A percentile compares a stretch with the other conserved stretches of the same genome.
Conservation (phyloP, 352 stramenopile genomes). For the Phytophthora constricta region DNA sequence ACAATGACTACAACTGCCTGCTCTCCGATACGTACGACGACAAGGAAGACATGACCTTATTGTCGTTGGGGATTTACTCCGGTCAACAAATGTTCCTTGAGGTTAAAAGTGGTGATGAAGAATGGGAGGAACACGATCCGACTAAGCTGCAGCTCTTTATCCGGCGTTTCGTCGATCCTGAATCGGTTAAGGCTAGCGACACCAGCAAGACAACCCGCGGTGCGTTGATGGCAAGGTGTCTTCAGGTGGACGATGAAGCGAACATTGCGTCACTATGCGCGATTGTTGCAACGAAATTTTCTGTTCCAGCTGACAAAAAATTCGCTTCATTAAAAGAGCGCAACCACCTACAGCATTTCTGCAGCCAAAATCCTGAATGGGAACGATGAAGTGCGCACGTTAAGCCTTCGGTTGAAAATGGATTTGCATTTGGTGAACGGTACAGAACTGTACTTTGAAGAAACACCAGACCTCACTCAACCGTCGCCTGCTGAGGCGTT, state of each 20-base stretch:
- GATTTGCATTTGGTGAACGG: slow-evolving; percentile 75
- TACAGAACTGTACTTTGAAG: slow-evolving; percentile 79
- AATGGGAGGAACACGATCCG: slow-evolving; percentile 71
- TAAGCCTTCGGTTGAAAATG: slow-evolving; percentile 56
- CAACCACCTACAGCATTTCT: slow-evolving; percentile 65
- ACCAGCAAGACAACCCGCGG: slow-evolving; percentile 11
- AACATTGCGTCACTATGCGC: slow-evolving; percentile 57
- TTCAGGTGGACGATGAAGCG: slow-evolving; percentile 72
- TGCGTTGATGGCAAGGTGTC: slow-evolving; percentile 51
- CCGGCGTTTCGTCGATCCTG: slow-evolving; percentile 54
- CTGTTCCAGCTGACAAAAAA: slow-evolving; percentile 40
- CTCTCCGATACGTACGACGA: slow-evolving; percentile 69
- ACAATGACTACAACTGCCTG: slow-evolving; percentile 82
- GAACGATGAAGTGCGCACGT: slow-evolving; percentile 47
- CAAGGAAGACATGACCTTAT: slow-evolving; percentile 60
- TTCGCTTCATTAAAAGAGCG: slow-evolving; percentile 79
- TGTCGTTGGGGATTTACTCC: slow-evolving; percentile 68
- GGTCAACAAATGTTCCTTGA: slow-evolving; percentile 81
- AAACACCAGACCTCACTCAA: slow-evolving; percentile 51
- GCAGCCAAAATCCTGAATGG: slow-evolving; percentile 74
- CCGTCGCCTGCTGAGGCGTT: slow-evolving; percentile 62
- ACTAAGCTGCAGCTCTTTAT: slow-evolving; percentile 79
- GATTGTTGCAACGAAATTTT: slow-evolving; percentile 65
- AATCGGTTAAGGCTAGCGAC: slow-evolving; percentile 3
- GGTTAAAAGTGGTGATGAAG: slow-evolving; percentile 60